phyloP scores from a whole-genome alignment of 2,329 filamentous ascomycete species.

The Fusarium coicis region DNA sequence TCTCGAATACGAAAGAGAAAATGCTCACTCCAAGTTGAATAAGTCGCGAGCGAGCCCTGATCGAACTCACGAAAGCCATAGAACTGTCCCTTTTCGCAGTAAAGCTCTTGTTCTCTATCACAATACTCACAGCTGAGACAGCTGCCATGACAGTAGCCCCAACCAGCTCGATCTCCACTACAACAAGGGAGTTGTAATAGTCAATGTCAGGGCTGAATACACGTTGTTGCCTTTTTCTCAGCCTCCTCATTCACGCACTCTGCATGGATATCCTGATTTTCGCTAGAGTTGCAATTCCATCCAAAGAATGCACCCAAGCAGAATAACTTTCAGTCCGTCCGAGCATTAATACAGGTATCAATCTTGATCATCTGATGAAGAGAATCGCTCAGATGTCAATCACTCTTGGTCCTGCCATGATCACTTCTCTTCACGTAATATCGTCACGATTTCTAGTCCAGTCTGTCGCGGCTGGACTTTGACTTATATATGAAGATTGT shows the following conservation, averaged over 20 bases:
- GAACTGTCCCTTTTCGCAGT: neutral
- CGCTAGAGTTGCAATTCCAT: neutral
- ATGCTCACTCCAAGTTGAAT: neutral
- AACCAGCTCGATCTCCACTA: neutral
- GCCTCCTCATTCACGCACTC: fast-evolving
- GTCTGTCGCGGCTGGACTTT: fast-evolving
- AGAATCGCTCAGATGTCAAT: fast-evolving
- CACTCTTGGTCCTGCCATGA: fast-evolving
- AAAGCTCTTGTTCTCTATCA: neutral
- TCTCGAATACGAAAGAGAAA: neutral
- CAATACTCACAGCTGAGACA: neutral
- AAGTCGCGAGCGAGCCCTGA: neutral
- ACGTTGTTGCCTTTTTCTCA: neutral
- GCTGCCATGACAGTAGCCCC: neutral
- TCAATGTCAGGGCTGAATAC: fast-evolving
- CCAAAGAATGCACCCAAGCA: fast-evolving
- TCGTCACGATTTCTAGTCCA: fast-evolving
- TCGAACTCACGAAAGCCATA: neutral
- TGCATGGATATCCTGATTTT: too few relatives aligned
- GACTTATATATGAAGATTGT: fast-evolving
- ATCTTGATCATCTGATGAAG: fast-evolving
- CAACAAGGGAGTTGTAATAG: neutral
- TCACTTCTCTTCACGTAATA: fast-evolving
- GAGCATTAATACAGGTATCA: neutral
- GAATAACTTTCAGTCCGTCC: too few relatives aligned